Percentiles rank a stretch among this genome's conserved stretches.
Evolutionary conservation across 2,329 filamentous ascomycete species (phyloP).

Genomic region (Xylariomycetidae sp.): DNA sequence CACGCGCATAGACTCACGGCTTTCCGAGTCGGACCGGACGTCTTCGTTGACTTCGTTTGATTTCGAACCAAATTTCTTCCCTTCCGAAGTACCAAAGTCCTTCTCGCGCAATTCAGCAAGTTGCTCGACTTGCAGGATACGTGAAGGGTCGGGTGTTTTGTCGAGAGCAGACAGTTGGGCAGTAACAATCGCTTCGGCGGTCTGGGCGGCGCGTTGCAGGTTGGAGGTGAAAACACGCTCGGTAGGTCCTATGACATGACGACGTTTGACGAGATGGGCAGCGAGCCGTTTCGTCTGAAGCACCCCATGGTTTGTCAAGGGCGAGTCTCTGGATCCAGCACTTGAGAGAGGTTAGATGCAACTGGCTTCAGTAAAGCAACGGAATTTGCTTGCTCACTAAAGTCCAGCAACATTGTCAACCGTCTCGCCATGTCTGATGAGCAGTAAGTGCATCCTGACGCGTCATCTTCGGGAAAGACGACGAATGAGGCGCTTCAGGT

Average conservation of each 20-base stretch:
- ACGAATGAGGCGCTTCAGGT: too few species aligned
- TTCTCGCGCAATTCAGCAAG: slow-evolving; percentile 61
- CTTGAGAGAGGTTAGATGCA: slow-evolving; percentile 33
- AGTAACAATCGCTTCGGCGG: slow-evolving; percentile 61
- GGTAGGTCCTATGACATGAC: slow-evolving; percentile 30
- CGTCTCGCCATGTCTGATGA: slow-evolving; percentile 85
- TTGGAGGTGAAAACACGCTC: slow-evolving; percentile 74
- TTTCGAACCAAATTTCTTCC: slow-evolving; percentile 47
- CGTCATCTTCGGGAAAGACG: slow-evolving; percentile 24
- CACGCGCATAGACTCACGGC: slow-evolving; percentile 58
- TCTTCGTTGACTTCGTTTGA: slow-evolving; percentile 37
- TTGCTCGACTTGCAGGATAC: slow-evolving; percentile 30
- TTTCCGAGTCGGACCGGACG: slow-evolving; percentile 48
- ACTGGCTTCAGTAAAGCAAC: slow-evolving; percentile 1
- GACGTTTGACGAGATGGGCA: slow-evolving; percentile 46
- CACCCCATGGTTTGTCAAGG: slow-evolving; percentile 75
- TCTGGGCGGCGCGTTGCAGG: slow-evolving; percentile 67
- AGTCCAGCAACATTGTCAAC: slow-evolving; percentile 80
- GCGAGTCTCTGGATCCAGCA: slow-evolving; percentile 76
- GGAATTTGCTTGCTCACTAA: slow-evolving; percentile 66
- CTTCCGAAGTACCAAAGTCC: slow-evolving; percentile 69
- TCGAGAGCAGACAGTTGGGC: slow-evolving; percentile 38
- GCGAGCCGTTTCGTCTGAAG: slow-evolving; percentile 73
- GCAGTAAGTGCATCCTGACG: slow-evolving; percentile 51
- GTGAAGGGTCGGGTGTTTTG: slow-evolving; percentile 1